These are phyloP conservation scores for Plenodomus tracheiphilus DNA, from an alignment of 2,329 filamentous ascomycete genomes.

Conservation along the genomic window DNA sequence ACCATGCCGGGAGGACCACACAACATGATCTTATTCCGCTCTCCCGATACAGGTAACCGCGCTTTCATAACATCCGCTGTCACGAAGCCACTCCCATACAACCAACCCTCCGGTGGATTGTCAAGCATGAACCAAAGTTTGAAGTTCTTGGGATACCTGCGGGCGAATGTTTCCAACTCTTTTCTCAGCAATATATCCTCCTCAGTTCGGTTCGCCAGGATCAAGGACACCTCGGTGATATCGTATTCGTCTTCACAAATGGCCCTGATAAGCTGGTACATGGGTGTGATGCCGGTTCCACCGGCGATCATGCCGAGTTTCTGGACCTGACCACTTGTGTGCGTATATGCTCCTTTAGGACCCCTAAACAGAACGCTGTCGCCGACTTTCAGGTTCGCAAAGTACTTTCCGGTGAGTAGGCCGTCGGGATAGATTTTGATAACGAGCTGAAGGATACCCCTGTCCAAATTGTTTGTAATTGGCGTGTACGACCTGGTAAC, in stretches of 20 bases:
- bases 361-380: slow-evolving; percentile 58
- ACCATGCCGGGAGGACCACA: slow-evolving; percentile 66
- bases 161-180: slow-evolving; percentile 59
- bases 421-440: slow-evolving; percentile 58
- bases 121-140: slow-evolving; percentile 59
- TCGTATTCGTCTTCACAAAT: slow-evolving; percentile 64
- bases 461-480: slow-evolving; percentile 61
- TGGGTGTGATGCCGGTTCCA: slow-evolving; percentile 59
- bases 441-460: slow-evolving; percentile 56
- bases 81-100: slow-evolving; percentile 11
- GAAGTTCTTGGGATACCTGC: slow-evolving; percentile 53
- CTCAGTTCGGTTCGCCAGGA: slow-evolving; percentile 64
- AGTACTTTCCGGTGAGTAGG: slow-evolving; percentile 51
- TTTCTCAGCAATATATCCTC: slow-evolving; percentile 62
- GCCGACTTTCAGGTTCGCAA: slow-evolving; percentile 53
- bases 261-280: slow-evolving; percentile 65
- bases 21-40: slow-evolving; percentile 58
- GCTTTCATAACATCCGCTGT: slow-evolving; percentile 56
- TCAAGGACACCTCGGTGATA: slow-evolving; percentile 58
- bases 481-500: slow-evolving; percentile 30
- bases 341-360: slow-evolving; percentile 61
- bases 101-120: slow-evolving; percentile 19
- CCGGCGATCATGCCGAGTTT: slow-evolving; percentile 61
- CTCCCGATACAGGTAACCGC: slow-evolving; percentile 51
- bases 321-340: slow-evolving; percentile 42